phyloP scores from a whole-genome alignment of 805 yeast genomes.

The Monosporozyma solicola region DNA sequence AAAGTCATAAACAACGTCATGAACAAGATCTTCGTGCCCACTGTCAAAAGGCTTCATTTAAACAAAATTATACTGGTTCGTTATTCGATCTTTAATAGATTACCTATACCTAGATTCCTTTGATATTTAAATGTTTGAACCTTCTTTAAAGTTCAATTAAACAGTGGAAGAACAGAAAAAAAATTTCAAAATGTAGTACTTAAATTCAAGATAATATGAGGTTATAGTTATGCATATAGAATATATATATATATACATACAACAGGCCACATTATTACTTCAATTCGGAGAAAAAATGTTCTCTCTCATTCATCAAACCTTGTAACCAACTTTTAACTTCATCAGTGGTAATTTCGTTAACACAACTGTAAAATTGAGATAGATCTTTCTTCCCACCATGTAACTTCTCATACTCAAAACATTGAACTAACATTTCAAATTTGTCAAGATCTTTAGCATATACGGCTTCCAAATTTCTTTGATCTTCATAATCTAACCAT shows the following conservation, averaged over 20 bases:
- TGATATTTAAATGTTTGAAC: neutral
- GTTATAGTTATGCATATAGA: neutral
- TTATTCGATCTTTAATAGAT: neutral
- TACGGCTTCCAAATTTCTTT: conserved; percentile 69
- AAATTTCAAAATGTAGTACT: neutral
- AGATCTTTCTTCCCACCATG: conserved; percentile 49
- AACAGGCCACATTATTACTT: neutral
- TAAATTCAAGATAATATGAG: neutral
- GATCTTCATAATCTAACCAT: conserved; percentile 89
- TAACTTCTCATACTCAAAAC: conserved; percentile 72
- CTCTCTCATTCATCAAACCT: conserved; percentile 42
- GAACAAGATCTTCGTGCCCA: conserved; percentile 88
- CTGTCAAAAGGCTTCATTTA: conserved; percentile 66
- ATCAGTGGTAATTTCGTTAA: conserved; percentile 52
- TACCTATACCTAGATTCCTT: neutral
- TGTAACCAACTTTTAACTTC: conserved; percentile 66
- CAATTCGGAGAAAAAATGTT: conserved; percentile 3
- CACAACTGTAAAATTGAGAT: conserved; percentile 59
- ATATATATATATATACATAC: neutral
- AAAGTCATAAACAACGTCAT: conserved; percentile 85
- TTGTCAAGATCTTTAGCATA: conserved; percentile 93
- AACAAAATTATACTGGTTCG: neutral
- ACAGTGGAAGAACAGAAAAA: neutral
- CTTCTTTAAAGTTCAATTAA: neutral
- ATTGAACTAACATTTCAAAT: conserved; percentile 75